Conservation (phyloP, 306 rosid species). For the Prunus armeniaca region DNA sequence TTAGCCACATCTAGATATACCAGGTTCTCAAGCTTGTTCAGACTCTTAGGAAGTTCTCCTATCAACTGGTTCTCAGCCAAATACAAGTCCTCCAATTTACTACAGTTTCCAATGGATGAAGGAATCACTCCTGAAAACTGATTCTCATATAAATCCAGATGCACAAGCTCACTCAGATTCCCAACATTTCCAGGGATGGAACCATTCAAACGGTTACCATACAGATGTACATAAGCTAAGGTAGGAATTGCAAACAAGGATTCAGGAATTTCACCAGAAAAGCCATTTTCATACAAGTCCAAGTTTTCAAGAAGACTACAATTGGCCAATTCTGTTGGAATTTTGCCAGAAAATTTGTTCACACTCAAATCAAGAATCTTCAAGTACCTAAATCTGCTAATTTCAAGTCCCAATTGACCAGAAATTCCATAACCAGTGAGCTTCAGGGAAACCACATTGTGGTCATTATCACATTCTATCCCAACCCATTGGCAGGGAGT, state of each 20-base stretch:
- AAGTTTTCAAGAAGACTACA: slow-evolving; percentile 40
- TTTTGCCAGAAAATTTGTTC: slow-evolving; percentile 40
- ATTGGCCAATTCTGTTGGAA: slow-evolving; percentile 45
- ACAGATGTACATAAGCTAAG: slow-evolving; percentile 31
- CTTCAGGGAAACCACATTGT: slow-evolving; percentile 47
- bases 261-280: slow-evolving; percentile 47
- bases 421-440: slow-evolving; percentile 42
- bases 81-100: slow-evolving; percentile 32
- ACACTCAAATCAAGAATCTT: slow-evolving; percentile 29
- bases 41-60: slow-evolving; percentile 56
- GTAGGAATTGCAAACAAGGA: slow-evolving; percentile 42
- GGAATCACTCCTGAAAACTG: slow-evolving; percentile 55
- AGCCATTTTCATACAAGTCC: slow-evolving; percentile 40
- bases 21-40: slow-evolving; percentile 49
- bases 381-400: slow-evolving; percentile 40
- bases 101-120: slow-evolving; percentile 63
- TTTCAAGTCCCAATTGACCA: slow-evolving; percentile 57
- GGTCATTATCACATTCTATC: slow-evolving; percentile 44
- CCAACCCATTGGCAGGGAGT: slow-evolving; percentile 82
- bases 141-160: slow-evolving; percentile 37
- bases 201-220: slow-evolving; percentile 43
- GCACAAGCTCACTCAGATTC: slow-evolving; percentile 34
- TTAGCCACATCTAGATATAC: slow-evolving; percentile 15
- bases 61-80: slow-evolving; percentile 39
- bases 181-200: slow-evolving; percentile 57